Evolutionary conservation across 1,284 basidiomycete species (phyloP), one percentile per base, ranked within the genome.

Genomic region (Tilletia caries): DNA sequence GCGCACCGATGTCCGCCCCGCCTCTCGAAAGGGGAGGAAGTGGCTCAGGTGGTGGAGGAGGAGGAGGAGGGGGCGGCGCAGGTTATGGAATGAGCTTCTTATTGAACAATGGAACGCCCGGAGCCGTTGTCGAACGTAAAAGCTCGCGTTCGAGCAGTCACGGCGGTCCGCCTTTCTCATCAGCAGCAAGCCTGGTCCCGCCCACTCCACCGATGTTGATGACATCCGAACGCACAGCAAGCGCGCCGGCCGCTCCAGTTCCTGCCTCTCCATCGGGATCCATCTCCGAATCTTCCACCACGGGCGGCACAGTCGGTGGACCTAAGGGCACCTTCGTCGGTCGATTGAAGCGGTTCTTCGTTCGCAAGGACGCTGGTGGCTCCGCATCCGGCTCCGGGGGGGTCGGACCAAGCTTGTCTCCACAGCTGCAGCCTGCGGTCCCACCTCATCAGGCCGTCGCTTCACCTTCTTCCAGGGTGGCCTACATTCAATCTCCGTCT

Each of bases 71-170:
- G 25, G 52, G 23, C 25, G 15, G 23, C 15, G n/a, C 20, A 29
- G 52, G 52, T 25, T 27, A 58, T 27, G 52, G 52, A 18, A 58
- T 58, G 52, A 58, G 52, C 23, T 58, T 58, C 27, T 29, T 58
- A 27, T 27, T 58, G 52, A 58, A 58, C 27, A 25, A 58, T 58
- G 52, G 52, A 18, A 58, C 27, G 52, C n/a, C 52, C 15, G 52
- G 52, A 6, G 52, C 52, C 3, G 52, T 58, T 5, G n/a, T n/a
- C n/a, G 52, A 58, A 4, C 52, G 52, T 6, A 58, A 58, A 18
- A 58, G 13, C 20, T 58, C 52, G n/a, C n/a, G n/a, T n/a, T n/a
- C n/a, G n/a, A n/a, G n/a, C n/a, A n/a, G n/a, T n/a, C n/a, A n/a
- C n/a, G n/a, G 6, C 52, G 52, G 23, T 58, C 52, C 3, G 52